These are phyloP conservation scores for Geotrichum candidum DNA, from an alignment of 1,139 yeast genomes.

Conservation along the genomic window DNA sequence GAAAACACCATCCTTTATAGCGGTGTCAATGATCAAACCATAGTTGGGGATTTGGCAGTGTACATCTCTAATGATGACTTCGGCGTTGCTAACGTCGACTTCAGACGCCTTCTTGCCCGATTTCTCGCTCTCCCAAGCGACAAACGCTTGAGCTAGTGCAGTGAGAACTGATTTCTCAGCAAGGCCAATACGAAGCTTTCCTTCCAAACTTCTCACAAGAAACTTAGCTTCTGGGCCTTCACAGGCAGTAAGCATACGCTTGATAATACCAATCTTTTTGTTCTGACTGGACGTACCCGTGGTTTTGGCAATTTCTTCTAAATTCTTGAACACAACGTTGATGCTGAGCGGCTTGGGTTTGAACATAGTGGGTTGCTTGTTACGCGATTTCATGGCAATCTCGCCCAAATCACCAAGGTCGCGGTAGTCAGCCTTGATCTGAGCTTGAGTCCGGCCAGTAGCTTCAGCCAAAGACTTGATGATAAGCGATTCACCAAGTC, in stretches of 20 bases:
- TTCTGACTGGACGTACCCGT: slow-evolving; percentile 84
- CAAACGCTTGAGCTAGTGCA: slow-evolving; percentile 78
- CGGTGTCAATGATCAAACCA: slow-evolving; percentile 62
- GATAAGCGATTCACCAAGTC: slow-evolving; percentile 82
- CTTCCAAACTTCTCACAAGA: slow-evolving; percentile 82
- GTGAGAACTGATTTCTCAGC: slow-evolving; percentile 89
- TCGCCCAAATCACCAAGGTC: slow-evolving; percentile 85
- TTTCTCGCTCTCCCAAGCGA: slow-evolving; percentile 47
- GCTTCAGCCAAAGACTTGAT: slow-evolving; percentile 87
- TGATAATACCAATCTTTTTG: slow-evolving; percentile 69
- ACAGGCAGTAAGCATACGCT: slow-evolving; percentile 79
- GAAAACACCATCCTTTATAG: slow-evolving; percentile 61
- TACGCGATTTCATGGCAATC: slow-evolving; percentile 78
- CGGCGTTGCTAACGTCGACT: slow-evolving; percentile 45
- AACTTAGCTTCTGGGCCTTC: slow-evolving; percentile 87
- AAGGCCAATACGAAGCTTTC: slow-evolving; percentile 84
- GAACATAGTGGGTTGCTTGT: slow-evolving; percentile 88
- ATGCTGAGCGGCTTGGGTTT: slow-evolving; percentile 78
- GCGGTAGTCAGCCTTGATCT: slow-evolving; percentile 67
- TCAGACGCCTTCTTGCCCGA: slow-evolving; percentile 23
- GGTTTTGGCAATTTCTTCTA: slow-evolving; percentile 69
- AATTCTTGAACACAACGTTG: slow-evolving; percentile 62
- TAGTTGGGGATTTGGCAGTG: slow-evolving; percentile 91
- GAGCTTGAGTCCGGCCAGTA: slow-evolving; percentile 71
- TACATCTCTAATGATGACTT: slow-evolving; percentile 75